Conservation (phyloP, 352 stramenopile species). For the Pythium coloratum region DNA sequence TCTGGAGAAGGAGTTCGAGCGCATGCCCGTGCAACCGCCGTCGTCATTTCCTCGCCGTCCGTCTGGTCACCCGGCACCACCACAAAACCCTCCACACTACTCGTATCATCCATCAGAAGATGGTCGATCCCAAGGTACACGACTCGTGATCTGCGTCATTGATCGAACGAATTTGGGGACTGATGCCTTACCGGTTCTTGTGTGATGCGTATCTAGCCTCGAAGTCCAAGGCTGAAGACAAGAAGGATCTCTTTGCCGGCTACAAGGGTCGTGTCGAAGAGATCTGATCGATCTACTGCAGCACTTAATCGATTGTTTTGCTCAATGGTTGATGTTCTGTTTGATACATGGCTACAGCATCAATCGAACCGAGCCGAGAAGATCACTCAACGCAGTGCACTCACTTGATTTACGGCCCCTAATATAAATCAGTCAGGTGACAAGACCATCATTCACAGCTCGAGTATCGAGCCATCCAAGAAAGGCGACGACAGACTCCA, state of each 20-base stretch:
- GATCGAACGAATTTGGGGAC: background rate
- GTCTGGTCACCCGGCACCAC: slow-evolving; percentile 37
- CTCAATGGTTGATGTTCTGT: no score
- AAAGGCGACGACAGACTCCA: no score
- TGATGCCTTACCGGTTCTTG: background rate
- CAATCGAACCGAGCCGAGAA: no score
- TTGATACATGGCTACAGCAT: no score
- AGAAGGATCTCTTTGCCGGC: slow-evolving; percentile 70
- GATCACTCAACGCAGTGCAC: no score
- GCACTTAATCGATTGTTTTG: background rate
- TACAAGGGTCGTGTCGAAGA: slow-evolving; percentile 71
- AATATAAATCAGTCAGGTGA: no score
- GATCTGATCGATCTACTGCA: slow-evolving; percentile 35
- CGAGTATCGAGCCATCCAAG: no score
- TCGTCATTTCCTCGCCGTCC: slow-evolving; percentile 41
- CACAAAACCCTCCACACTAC: slow-evolving; percentile 67
- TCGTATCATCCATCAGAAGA: slow-evolving; percentile 66
- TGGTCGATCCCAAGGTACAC: slow-evolving; percentile 32
- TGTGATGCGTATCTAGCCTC: slow-evolving; percentile 13
- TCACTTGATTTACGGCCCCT: no score
- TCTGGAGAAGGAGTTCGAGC: slow-evolving; percentile 65
- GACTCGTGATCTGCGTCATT: background rate
- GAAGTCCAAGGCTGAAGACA: slow-evolving; percentile 41
- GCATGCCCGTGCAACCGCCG: slow-evolving; percentile 52
- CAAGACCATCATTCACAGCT: no score